These are phyloP conservation scores for Emmonsiellopsis sp. DNA, from an alignment of 2,329 filamentous ascomycete species.

Conservation along the genomic window DNA sequence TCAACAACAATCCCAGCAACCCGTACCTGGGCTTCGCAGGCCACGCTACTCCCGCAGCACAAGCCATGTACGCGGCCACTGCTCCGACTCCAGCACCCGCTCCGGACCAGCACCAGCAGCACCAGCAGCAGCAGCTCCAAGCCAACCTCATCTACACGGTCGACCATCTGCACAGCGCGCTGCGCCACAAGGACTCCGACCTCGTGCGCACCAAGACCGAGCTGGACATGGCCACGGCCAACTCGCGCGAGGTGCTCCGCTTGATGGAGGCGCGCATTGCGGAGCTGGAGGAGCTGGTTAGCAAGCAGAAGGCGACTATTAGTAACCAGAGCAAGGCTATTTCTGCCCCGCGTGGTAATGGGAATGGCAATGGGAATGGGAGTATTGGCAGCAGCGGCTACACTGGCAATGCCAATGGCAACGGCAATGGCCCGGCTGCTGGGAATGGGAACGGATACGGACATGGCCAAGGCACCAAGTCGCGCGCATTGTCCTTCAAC, in stretches of 20 bases:
- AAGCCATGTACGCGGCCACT: too few species aligned
- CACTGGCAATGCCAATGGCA: too few species aligned
- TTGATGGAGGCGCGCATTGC: constrained; percentile 9
- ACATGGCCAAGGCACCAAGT: not conserved
- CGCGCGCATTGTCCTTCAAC: not conserved
- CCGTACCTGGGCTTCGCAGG: too few species aligned
- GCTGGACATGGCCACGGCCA: constrained; percentile 6
- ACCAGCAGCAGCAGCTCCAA: too few species aligned
- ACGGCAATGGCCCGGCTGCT: too few species aligned
- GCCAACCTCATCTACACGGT: not conserved
- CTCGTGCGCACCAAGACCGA: constrained; percentile 6
- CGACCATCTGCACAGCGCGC: not conserved
- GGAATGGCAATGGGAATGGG: too few species aligned
- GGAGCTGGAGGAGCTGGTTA: constrained; percentile 13
- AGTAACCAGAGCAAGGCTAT: constrained; percentile 20
- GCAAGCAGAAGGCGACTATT: constrained; percentile 17
- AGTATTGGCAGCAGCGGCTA: too few species aligned
- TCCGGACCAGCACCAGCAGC: too few species aligned
- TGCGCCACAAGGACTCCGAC: constrained; percentile 3
- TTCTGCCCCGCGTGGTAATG: constrained; percentile 12
- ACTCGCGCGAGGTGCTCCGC: constrained; percentile 3
- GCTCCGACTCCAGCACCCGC: too few species aligned
- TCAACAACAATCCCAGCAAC: too few species aligned
- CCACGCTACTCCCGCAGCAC: too few species aligned
- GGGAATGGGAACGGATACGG: too few species aligned